Conservation (phyloP, 148 eudicot genomes). For the Rhododendron ovatum region DNA sequence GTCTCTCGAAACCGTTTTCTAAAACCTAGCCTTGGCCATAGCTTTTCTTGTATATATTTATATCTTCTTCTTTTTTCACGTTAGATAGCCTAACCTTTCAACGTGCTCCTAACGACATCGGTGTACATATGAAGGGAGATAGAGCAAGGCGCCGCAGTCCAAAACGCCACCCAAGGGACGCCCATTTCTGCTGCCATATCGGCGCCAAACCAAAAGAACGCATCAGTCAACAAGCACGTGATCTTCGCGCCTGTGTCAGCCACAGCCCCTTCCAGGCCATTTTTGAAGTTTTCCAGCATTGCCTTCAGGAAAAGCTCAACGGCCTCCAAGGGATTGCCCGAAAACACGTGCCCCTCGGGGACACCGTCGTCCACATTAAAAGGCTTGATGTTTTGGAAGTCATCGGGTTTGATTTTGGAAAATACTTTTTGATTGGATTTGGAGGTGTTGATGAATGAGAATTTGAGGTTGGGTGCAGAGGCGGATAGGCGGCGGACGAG, state of each 20-base stretch:
- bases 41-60: background rate
- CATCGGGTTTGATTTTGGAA: background rate
- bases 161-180: conserved; percentile 36
- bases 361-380: conserved; percentile 12
- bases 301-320: conserved; percentile 23
- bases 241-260: conserved; percentile 28
- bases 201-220: conserved; percentile 49
- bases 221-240: conserved; percentile 36
- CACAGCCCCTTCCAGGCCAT: conserved; percentile 29
- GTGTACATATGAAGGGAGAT: conserved; percentile 41
- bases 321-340: conserved; percentile 20
- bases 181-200: conserved; percentile 38
- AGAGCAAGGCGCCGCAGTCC: conserved; percentile 36
- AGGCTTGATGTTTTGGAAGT: background rate
- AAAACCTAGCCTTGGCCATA: too few relatives aligned
- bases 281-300: conserved; percentile 18
- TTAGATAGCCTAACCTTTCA: background rate
- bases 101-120: conserved; percentile 13
- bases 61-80: background rate
- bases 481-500: conserved; percentile 15
- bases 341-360: conserved; percentile 11
- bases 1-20: too few relatives aligned
- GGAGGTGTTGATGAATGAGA: conserved; percentile 25
- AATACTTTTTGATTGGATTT: conserved; percentile 22
- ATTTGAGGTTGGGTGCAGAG: conserved; percentile 2